A percentile compares a stretch with the other conserved stretches of the same genome.
Evolutionary conservation across 192 early-diverging fungal species (phyloP).

Genomic region (Chytriomyces hyalinus): DNA sequence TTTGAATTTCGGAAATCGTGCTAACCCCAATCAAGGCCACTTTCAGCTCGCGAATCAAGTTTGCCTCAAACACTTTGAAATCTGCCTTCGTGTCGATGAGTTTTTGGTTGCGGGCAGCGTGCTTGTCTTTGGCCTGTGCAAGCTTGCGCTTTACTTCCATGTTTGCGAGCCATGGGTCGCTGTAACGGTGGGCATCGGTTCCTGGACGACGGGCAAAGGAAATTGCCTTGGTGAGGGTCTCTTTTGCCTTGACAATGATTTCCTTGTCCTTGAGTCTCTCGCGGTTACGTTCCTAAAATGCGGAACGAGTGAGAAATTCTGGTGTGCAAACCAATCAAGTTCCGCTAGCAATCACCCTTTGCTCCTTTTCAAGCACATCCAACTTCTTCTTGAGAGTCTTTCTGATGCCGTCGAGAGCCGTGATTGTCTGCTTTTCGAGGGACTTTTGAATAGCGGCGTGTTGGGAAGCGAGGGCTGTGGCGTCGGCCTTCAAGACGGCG

Average conservation of each 20-base stretch:
- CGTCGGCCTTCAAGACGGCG: constrained; percentile 8
- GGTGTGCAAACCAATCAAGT: neutral
- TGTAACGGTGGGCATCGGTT: constrained; percentile 15
- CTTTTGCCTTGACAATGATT: constrained; percentile 19
- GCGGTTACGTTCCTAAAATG: constrained; percentile 20
- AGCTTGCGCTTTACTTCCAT: constrained; percentile 23
- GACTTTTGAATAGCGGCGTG: constrained; percentile 2
- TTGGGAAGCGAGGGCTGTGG: constrained; percentile 7
- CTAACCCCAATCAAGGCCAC: constrained; percentile 22
- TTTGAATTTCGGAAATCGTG: constrained; percentile 7
- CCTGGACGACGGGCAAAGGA: constrained; percentile 30
- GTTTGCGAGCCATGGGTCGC: constrained; percentile 31
- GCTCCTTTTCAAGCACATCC: constrained; percentile 8
- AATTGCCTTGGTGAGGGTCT: constrained; percentile 10
- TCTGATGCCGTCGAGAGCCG: constrained; percentile 14
- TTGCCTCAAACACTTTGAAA: constrained; percentile 32
- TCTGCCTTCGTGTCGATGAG: constrained; percentile 23
- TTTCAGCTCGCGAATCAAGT: constrained; percentile 32
- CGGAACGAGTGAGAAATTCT: neutral
- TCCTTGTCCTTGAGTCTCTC: constrained; percentile 27
- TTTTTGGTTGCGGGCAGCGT: constrained; percentile 17
- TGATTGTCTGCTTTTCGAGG: constrained; percentile 19
- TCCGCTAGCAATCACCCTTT: constrained; percentile 3
- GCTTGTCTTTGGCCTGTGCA: constrained; percentile 11
- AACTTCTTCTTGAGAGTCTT: constrained; percentile 26